These are phyloP conservation scores for Mortierella sp. DNA, from an alignment of 371 early-diverging fungal species.

Conservation along the genomic window DNA sequence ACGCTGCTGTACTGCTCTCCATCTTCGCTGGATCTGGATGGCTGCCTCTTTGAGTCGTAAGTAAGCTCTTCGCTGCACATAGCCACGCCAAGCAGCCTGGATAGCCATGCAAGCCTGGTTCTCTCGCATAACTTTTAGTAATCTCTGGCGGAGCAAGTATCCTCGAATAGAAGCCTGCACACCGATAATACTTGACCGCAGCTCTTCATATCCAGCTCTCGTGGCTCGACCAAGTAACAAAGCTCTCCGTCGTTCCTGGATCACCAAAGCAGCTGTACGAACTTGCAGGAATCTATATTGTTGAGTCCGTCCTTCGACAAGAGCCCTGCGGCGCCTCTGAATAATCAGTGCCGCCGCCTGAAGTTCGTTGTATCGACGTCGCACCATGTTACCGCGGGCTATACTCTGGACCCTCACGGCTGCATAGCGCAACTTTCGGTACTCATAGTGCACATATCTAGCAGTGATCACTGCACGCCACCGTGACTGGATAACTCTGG, in stretches of 20 bases:
- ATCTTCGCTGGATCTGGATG: slow-evolving; percentile 24
- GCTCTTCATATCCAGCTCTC: slow-evolving; percentile 19
- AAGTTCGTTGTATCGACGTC: slow-evolving; percentile 23
- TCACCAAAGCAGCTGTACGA: slow-evolving; percentile 23
- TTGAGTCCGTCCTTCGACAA: slow-evolving; percentile 27
- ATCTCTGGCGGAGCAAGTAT: slow-evolving; percentile 33
- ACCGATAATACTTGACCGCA: slow-evolving; percentile 18
- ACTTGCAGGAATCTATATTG: slow-evolving; percentile 14
- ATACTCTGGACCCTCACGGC: slow-evolving; percentile 29
- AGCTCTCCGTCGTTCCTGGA: slow-evolving; percentile 48
- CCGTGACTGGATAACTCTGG: slow-evolving; percentile 26
- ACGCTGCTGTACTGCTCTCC: slow-evolving; percentile 37
- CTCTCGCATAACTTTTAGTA: slow-evolving; percentile 27
- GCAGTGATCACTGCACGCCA: slow-evolving; percentile 33
- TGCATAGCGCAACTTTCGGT: slow-evolving; percentile 23
- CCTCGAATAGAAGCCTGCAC: slow-evolving; percentile 49
- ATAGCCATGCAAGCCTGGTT: slow-evolving; percentile 42
- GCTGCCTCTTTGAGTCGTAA: slow-evolving; percentile 16
- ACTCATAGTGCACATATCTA: slow-evolving; percentile 22
- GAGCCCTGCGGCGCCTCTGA: slow-evolving; percentile 33
- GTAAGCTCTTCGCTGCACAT: slow-evolving; percentile 24
- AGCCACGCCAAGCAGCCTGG: slow-evolving; percentile 51
- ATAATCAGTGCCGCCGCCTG: slow-evolving; percentile 23
- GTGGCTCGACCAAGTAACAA: slow-evolving; percentile 21
- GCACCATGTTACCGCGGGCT: slow-evolving; percentile 21